A percentile compares a stretch with the other conserved stretches of the same genome.
Evolutionary conservation across 768 basidiomycete genomes (phyloP).

Genomic region (Pluteus cervinus): DNA sequence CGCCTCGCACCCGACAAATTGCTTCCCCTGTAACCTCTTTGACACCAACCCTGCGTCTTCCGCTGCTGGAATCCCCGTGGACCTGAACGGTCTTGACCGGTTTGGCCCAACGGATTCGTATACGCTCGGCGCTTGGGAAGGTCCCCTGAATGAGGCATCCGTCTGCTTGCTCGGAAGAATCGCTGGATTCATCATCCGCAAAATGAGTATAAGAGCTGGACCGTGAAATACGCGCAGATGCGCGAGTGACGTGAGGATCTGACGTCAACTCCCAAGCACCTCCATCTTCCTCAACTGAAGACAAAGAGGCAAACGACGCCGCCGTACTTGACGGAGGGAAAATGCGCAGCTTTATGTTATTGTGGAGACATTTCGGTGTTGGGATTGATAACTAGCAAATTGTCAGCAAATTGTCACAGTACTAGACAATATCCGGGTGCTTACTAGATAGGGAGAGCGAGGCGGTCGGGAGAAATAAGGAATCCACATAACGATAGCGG

Average conservation of each 20-base stretch:
- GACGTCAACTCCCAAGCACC: constrained; percentile 70
- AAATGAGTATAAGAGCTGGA: constrained; percentile 61
- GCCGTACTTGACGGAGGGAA: constrained; percentile 53
- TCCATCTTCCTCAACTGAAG: constrained; percentile 67
- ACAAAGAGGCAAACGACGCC: constrained; percentile 66
- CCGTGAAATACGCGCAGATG: constrained; percentile 42
- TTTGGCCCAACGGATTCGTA: constrained; percentile 75
- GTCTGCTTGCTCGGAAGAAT: constrained; percentile 53
- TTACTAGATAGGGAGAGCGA: constrained; percentile 67
- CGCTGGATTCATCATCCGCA: constrained; percentile 80
- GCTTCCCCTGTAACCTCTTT: constrained; percentile 64
- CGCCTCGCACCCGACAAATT: constrained; percentile 53
- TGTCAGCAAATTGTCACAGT: constrained; percentile 6
- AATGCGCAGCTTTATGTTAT: constrained; percentile 68
- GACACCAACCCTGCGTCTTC: constrained; percentile 64
- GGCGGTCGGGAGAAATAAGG: constrained; percentile 66
- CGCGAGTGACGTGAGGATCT: constrained; percentile 68
- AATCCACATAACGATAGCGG: constrained; percentile 70
- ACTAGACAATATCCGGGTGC: constrained; percentile 13
- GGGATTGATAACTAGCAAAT: constrained; percentile 63
- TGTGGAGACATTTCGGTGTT: constrained; percentile 71
- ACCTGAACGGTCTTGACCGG: constrained; percentile 46
- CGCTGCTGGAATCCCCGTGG: constrained; percentile 37
- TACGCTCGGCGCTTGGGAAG: constrained; percentile 70
- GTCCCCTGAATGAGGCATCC: constrained; percentile 69